These are phyloP conservation scores for Pseudoscleropodium purum DNA, from an alignment of 225 moss, liverwort and hornwort species.

Conservation along the genomic window DNA sequence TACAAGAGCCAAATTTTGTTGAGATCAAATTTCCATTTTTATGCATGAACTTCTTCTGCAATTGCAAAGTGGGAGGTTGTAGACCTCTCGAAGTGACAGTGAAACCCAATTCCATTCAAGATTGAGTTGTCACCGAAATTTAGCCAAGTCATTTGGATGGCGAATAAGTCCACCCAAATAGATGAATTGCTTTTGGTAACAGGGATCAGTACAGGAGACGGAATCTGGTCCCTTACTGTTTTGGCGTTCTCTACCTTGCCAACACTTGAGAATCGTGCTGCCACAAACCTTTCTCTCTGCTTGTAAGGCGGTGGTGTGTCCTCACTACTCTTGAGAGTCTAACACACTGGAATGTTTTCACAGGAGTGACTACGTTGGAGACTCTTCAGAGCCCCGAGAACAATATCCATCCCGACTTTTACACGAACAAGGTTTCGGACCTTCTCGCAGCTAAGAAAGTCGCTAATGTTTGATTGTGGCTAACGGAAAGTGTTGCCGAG, in stretches of 20 bases:
- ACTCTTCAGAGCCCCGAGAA: constrained; percentile 64
- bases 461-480: constrained; percentile 9
- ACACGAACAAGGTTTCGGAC: constrained; percentile 66
- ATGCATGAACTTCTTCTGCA: background rate
- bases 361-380: constrained; percentile 85
- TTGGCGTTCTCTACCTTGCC: background rate
- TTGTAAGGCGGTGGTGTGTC: background rate
- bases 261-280: background rate
- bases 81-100: background rate
- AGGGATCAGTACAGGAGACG: background rate
- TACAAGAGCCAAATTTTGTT: background rate
- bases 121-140: background rate
- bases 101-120: background rate
- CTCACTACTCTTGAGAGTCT: background rate
- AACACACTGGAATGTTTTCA: background rate
- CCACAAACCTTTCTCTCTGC: background rate
- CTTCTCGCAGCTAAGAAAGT: constrained; percentile 53
- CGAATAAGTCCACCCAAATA: background rate
- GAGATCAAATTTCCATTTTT: background rate
- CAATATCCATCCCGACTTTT: constrained; percentile 58
- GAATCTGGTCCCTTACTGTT: background rate
- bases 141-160: background rate
- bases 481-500: background rate
- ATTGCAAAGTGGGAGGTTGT: background rate
- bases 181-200: background rate